Percentiles rank a stretch among this genome's conserved stretches.
Conservation (phyloP, 1,284 basidiomycete species). For the Ganoderma sp. region DNA sequence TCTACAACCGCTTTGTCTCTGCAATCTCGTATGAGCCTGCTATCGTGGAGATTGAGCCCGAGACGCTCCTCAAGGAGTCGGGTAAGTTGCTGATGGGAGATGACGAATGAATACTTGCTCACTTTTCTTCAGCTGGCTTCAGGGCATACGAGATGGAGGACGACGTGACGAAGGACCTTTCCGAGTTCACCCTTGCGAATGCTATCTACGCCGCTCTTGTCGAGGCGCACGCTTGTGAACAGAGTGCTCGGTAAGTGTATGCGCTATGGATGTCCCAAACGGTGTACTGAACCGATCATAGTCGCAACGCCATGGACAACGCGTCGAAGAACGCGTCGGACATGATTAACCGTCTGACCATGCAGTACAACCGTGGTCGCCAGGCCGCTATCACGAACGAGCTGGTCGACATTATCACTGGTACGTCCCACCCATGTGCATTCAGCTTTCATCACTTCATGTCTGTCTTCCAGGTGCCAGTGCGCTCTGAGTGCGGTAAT, state of each 20-base stretch:
- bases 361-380: slow-evolving; percentile 99
- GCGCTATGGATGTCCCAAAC: neutral
- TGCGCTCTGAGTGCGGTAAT: slow-evolving; percentile 31
- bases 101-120: slow-evolving; percentile 1
- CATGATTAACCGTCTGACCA: slow-evolving; percentile 87
- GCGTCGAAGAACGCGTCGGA: slow-evolving; percentile 98
- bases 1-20: slow-evolving; percentile 97
- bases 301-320: slow-evolving; percentile 99
- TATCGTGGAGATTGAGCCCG: slow-evolving; percentile 80
- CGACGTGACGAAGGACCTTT: slow-evolving; percentile 91
- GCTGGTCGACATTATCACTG: slow-evolving; percentile 93
- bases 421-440: slow-evolving; percentile 48
- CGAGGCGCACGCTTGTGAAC: slow-evolving; percentile 96
- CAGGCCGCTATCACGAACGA: slow-evolving; percentile 98
- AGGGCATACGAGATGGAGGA: slow-evolving; percentile 96
- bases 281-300: slow-evolving; percentile 30
- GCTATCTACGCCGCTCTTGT: slow-evolving; percentile 94
- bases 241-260: slow-evolving; percentile 73
- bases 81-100: slow-evolving; percentile 51
- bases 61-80: slow-evolving; percentile 79
- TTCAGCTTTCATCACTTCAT: neutral
- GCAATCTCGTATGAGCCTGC: slow-evolving; percentile 92
- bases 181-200: slow-evolving; percentile 97
- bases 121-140: slow-evolving; percentile 71
- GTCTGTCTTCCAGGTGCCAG: slow-evolving; percentile 32